phyloP scores from a whole-genome alignment of 768 basidiomycete genomes.

The Kwoniella mangroviensis region DNA sequence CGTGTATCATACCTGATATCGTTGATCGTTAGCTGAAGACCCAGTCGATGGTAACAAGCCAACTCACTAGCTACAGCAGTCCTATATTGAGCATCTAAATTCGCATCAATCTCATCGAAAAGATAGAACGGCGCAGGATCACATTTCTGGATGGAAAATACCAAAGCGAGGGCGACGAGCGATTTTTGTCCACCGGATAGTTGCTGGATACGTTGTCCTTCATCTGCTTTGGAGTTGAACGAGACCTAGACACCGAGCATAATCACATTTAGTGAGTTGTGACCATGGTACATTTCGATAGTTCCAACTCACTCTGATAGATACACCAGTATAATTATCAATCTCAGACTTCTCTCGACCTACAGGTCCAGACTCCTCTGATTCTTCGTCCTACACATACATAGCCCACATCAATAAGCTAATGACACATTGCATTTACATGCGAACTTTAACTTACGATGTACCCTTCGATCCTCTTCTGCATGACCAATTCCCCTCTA shows the following conservation, averaged over 20 bases:
- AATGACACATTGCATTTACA: neutral
- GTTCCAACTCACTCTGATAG: constrained; percentile 73
- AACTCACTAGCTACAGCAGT: constrained; percentile 89
- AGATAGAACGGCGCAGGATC: constrained; percentile 99
- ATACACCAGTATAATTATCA: constrained; percentile 95
- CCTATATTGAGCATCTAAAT: constrained; percentile 94
- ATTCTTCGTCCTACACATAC: constrained; percentile 50
- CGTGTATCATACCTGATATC: constrained; percentile 83
- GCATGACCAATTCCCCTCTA: constrained; percentile 86
- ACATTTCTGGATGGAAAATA: constrained; percentile 98
- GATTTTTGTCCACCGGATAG: constrained; percentile 97
- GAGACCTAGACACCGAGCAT: constrained; percentile 69
- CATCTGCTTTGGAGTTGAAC: constrained; percentile 97
- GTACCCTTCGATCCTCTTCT: constrained; percentile 84
- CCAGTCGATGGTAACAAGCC: neutral
- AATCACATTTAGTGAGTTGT: neutral
- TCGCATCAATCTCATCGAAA: constrained; percentile 99
- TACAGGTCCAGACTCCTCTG: constrained; percentile 47
- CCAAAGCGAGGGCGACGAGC: constrained; percentile 88
- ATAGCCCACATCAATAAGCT: neutral
- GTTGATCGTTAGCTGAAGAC: neutral
- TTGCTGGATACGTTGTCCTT: constrained; percentile 94
- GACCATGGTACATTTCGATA: neutral
- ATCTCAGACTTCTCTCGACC: constrained; percentile 60
- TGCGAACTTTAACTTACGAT: constrained; percentile 32